Percentiles rank a stretch among this genome's conserved stretches.
phyloP scores from a whole-genome alignment of 1,139 yeast genomes.

The Candida buenavistaensis region DNA sequence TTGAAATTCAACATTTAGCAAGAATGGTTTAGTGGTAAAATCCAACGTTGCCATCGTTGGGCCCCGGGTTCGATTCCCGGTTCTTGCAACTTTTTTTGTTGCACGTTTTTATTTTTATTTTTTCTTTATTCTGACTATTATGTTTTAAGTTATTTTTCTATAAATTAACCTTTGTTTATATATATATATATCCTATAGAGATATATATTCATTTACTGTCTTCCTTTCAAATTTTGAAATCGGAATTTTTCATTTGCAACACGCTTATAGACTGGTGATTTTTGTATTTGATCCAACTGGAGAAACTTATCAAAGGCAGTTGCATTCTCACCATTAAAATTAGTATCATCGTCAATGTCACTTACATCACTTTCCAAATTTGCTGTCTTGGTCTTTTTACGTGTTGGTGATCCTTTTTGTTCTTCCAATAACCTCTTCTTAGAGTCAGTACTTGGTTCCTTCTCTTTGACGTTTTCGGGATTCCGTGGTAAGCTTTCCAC shows the following conservation, averaged over 20 bases:
- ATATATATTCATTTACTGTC: too few species aligned
- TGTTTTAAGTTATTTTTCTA: too few species aligned
- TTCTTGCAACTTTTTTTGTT: constrained; percentile 15
- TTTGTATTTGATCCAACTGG: not conserved
- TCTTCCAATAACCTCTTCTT: too few species aligned
- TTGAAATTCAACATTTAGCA: too few species aligned
- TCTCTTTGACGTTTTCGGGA: too few species aligned
- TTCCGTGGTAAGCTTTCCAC: too few species aligned
- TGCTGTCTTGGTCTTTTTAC: too few species aligned
- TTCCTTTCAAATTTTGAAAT: not conserved
- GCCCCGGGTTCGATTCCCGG: constrained; percentile 22
- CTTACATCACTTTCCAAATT: constrained; percentile 1
- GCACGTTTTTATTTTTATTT: not conserved
- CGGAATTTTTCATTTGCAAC: not conserved
- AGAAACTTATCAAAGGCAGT: constrained; percentile 1
- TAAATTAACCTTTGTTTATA: too few species aligned
- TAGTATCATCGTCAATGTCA: constrained; percentile 3
- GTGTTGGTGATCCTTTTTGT: too few species aligned
- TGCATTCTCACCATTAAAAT: constrained; percentile 4
- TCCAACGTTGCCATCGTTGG: constrained; percentile 21
- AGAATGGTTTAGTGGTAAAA: constrained; percentile 20
- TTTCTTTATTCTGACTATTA: too few species aligned
- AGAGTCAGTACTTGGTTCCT: too few species aligned
- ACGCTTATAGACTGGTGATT: not conserved
- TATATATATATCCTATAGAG: too few species aligned